Evolutionary conservation across 2,329 filamentous ascomycete species (phyloP).

Genomic region (Pseudopithomyces chartarum): DNA sequence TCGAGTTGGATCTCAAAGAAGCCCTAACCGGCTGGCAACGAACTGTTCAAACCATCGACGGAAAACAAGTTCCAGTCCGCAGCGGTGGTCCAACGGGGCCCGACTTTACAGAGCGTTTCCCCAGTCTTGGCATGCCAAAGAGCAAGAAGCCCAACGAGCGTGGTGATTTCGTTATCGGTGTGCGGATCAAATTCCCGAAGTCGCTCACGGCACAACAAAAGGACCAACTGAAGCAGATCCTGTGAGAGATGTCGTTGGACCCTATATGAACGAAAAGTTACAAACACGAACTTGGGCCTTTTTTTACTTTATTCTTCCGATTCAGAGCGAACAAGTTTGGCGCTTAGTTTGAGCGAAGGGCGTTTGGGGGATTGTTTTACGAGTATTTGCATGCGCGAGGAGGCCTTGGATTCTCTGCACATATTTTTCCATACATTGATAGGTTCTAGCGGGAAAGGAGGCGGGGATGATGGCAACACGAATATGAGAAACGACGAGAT

Average conservation of each 20-base stretch:
- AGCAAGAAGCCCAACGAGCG: constrained; percentile 85
- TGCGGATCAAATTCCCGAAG: constrained; percentile 91
- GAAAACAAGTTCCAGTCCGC: constrained; percentile 78
- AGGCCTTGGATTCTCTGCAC: constrained; percentile 3
- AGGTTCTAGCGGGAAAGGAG: neutral
- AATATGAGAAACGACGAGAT: neutral
- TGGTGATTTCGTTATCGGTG: constrained; percentile 86
- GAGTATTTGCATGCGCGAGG: neutral
- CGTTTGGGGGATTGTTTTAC: constrained; percentile 4
- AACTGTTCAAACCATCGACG: constrained; percentile 92
- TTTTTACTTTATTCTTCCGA: neutral
- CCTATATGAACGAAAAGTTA: too few species aligned
- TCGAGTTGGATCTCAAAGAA: constrained; percentile 89
- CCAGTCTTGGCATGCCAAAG: constrained; percentile 89
- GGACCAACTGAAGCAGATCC: constrained; percentile 76
- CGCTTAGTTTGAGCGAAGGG: constrained; percentile 2
- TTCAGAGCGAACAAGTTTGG: neutral
- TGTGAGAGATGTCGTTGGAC: constrained; percentile 51
- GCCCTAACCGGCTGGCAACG: constrained; percentile 91
- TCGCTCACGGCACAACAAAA: constrained; percentile 79
- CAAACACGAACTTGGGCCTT: too few species aligned
- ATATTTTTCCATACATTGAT: neutral
- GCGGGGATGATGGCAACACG: neutral
- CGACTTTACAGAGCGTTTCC: constrained; percentile 79
- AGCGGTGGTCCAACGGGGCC: constrained; percentile 86